phyloP scores from a whole-genome alignment of 768 basidiomycete genomes.

The Grammothele lineata region DNA sequence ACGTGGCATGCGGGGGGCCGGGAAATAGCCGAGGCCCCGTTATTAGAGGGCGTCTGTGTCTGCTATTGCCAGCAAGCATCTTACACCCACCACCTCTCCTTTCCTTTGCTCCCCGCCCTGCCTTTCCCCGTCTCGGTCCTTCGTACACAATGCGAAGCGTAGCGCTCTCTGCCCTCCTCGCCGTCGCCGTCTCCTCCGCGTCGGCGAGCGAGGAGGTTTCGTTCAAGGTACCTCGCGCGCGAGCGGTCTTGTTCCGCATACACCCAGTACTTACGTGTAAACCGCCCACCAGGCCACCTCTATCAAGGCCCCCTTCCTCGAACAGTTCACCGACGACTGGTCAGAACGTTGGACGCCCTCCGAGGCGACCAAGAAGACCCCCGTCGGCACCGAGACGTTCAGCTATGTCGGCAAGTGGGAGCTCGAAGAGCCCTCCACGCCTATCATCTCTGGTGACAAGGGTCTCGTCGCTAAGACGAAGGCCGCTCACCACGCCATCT shows the following conservation, averaged over 20 bases:
- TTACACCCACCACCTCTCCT: slow-evolving; percentile 30
- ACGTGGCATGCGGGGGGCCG: slow-evolving; percentile 35
- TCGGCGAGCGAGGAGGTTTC: slow-evolving; percentile 54
- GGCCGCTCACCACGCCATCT: slow-evolving; percentile 98
- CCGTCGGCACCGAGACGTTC: slow-evolving; percentile 93
- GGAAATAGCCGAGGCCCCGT: slow-evolving; percentile 33
- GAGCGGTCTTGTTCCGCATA: background rate
- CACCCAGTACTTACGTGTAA: slow-evolving; percentile 3
- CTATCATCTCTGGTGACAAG: slow-evolving; percentile 79
- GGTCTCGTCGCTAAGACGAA: slow-evolving; percentile 95
- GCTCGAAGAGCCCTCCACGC: slow-evolving; percentile 81
- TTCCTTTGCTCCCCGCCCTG: slow-evolving; percentile 32
- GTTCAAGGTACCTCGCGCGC: slow-evolving; percentile 55
- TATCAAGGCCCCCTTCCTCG: slow-evolving; percentile 86
- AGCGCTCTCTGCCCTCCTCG: slow-evolving; percentile 72
- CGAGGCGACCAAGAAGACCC: slow-evolving; percentile 96
- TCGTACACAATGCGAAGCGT: slow-evolving; percentile 85
- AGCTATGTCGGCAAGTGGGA: slow-evolving; percentile 97
- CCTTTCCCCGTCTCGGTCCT: slow-evolving; percentile 49
- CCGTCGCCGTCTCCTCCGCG: slow-evolving; percentile 59
- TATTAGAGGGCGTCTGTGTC: slow-evolving; percentile 20
- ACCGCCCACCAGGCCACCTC: slow-evolving; percentile 56
- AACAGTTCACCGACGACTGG: slow-evolving; percentile 95
- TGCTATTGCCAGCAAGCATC: slow-evolving; percentile 2
- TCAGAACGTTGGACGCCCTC: slow-evolving; percentile 92